Evolutionary conservation across 208 protist species (phyloP), one percentile per base, ranked within the genome.

Genomic region (Phytomonas sp.): DNA sequence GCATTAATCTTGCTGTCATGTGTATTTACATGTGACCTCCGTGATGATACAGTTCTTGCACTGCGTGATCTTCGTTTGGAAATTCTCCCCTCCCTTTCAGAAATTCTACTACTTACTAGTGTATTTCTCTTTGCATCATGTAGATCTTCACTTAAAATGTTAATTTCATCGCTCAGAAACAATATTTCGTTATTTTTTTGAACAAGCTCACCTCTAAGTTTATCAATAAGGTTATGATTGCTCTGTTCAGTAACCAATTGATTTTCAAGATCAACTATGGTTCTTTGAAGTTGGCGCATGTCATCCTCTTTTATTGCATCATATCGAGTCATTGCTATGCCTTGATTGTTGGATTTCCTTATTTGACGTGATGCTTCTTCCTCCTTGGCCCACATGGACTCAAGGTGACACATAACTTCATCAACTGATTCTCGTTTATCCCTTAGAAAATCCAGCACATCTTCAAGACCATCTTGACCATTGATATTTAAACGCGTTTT

Each of bases 371-470:
- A 49, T 65, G 19, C 19, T 1, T 65, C 33, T 65, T 56, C 33
- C 36, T 37, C 61, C 19, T 65, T 52, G 7, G 8, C 72, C 86
- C 88, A 94, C 33, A 85, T 73, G 30, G 76, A 68, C 72, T 94
- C 88, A 42, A 94, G 79, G 29, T 81, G 61, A 32, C 81, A 75
- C 85, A 94, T 91, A 52, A 94, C 63, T 67, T 94, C 85, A 60
- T 94, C 85, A 10, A 91, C 76, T 30, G 74, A 88, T 37, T 89
- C 85, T 0, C 79, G 78, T 65, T 88, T 94, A 70, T 94, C 85
- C 60, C 65, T 56, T 56, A 26, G 19, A 26, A 56, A 56, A 26
- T 12, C 45, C 1, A 56, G 19, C 1, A 56, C 45, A 26, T 11
- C 19, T 6, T 26, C 45, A 26, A 56, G 19, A 56, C 23, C 19